These are phyloP conservation scores for Taxillus chinensis DNA, from an alignment of 164 flowering plant genomes.

Conservation along the genomic window DNA sequence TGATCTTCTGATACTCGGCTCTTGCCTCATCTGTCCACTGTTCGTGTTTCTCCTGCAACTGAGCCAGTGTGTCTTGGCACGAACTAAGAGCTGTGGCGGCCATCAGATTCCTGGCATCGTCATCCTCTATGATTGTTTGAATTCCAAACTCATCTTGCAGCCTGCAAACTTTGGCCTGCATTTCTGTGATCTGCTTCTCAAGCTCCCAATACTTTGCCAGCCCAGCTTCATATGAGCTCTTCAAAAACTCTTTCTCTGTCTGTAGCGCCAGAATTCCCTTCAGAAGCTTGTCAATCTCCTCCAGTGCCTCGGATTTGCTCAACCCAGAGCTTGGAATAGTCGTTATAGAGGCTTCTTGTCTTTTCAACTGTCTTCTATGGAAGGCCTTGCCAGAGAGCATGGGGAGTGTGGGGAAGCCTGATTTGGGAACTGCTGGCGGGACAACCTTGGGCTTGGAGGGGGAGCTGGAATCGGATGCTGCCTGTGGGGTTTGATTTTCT, in stretches of 20 bases:
- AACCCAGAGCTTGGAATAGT: conserved; percentile 28
- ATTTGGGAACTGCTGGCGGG: conserved; percentile 1
- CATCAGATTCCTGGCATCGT: conserved; percentile 69
- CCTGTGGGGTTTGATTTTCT: conserved; percentile 5
- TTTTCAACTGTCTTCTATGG: conserved; percentile 16
- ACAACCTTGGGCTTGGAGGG: neutral
- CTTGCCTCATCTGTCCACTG: conserved; percentile 33
- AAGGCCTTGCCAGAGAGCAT: neutral
- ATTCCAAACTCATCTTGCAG: conserved; percentile 68
- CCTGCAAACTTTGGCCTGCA: conserved; percentile 39
- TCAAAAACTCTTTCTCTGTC: conserved; percentile 76
- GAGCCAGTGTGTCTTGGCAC: conserved; percentile 41
- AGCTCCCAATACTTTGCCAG: conserved; percentile 54
- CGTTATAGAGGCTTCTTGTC: conserved; percentile 11
- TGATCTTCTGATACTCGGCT: conserved; percentile 33
- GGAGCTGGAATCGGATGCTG: conserved; percentile 6
- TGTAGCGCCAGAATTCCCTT: conserved; percentile 59
- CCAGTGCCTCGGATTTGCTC: conserved; percentile 34
- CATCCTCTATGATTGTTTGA: conserved; percentile 47
- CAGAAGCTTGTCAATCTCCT: conserved; percentile 51
- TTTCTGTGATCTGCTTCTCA: conserved; percentile 47
- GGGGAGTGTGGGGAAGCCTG: conserved; percentile 1
- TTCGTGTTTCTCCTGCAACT: conserved; percentile 48
- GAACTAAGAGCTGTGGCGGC: conserved; percentile 54
- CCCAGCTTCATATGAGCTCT: conserved; percentile 45